A percentile compares a stretch with the other conserved stretches of the same genome.
phyloP scores from a whole-genome alignment of 164 flowering plant species.

The Tetracentron sinense region DNA sequence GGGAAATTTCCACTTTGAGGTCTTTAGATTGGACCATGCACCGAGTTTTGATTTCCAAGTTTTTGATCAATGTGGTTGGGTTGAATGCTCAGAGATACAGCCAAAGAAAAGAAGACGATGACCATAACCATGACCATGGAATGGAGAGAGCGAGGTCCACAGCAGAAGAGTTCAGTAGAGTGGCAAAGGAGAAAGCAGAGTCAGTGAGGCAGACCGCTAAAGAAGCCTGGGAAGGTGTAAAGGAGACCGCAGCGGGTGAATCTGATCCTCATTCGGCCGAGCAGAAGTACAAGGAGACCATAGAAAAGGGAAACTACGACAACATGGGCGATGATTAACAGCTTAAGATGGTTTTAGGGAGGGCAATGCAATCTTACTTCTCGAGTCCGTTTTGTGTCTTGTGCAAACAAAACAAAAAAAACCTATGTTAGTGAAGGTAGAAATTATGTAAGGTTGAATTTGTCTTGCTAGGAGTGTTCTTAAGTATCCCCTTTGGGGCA shows the following conservation, averaged over 20 bases:
- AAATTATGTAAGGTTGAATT: too few relatives aligned
- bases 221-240: conserved; percentile 7
- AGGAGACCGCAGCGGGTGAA: background rate
- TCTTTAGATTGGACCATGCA: too few relatives aligned
- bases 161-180: conserved; percentile 21
- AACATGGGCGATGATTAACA: background rate
- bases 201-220: conserved; percentile 3
- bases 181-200: conserved; percentile 22
- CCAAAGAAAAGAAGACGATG: background rate
- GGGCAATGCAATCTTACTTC: too few relatives aligned
- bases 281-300: background rate
- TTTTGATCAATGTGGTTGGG: too few relatives aligned
- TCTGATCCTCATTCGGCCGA: background rate
- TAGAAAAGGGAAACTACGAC: background rate
- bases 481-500: too few relatives aligned
- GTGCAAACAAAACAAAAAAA: too few relatives aligned
- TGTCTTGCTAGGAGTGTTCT: too few relatives aligned
- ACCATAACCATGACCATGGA: background rate
- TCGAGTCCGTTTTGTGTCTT: too few relatives aligned
- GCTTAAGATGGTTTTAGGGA: background rate
- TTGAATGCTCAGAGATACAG: conserved; percentile 4
- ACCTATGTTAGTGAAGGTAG: too few relatives aligned
- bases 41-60: too few relatives aligned
- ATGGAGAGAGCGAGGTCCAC: conserved; percentile 22
- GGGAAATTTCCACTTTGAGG: too few relatives aligned